phyloP scores from a whole-genome alignment of 306 rosid species.

The Hippophae gyantsensis region DNA sequence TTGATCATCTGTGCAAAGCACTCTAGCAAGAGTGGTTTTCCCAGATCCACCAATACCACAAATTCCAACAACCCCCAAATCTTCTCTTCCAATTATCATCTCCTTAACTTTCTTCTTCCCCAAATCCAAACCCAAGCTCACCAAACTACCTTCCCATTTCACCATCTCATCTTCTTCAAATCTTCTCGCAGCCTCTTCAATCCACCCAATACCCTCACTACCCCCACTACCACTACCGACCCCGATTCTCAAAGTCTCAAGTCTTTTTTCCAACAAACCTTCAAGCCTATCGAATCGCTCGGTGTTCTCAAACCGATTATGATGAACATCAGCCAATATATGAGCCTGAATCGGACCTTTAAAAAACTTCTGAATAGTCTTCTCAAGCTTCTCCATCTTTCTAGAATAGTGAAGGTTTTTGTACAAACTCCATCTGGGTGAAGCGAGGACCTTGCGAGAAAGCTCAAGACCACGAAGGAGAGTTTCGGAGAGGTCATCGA shows the following conservation, averaged over 20 bases:
- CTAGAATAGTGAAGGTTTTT: slow-evolving; percentile 48
- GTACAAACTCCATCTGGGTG: slow-evolving; percentile 70
- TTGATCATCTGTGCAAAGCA: slow-evolving; percentile 52
- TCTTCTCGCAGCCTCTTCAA: slow-evolving; percentile 59
- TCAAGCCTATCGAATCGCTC: slow-evolving; percentile 62
- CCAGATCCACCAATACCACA: slow-evolving; percentile 92
- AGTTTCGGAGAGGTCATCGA: slow-evolving; percentile 50
- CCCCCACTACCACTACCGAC: slow-evolving; percentile 29
- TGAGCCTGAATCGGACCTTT: slow-evolving; percentile 55
- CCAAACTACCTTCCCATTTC: slow-evolving; percentile 27
- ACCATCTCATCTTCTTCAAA: slow-evolving; percentile 39
- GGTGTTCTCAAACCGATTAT: slow-evolving; percentile 32
- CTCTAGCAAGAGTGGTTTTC: slow-evolving; percentile 79
- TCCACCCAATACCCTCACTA: slow-evolving; percentile 16
- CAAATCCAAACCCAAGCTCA: slow-evolving; percentile 41
- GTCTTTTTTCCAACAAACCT: slow-evolving; percentile 38
- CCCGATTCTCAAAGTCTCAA: slow-evolving; percentile 56
- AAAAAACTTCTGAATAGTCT: slow-evolving; percentile 39
- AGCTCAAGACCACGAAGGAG: slow-evolving; percentile 55
- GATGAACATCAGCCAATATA: slow-evolving; percentile 72
- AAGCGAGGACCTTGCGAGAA: slow-evolving; percentile 39
- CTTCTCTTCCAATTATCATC: slow-evolving; percentile 34
- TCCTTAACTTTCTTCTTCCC: slow-evolving; percentile 71
- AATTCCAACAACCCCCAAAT: slow-evolving; percentile 48
- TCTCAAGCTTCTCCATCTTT: slow-evolving; percentile 75